A percentile compares a stretch with the other conserved stretches of the same genome.
These are phyloP conservation scores for Paramecium pentaurelia DNA, from an alignment of 73 alveolate species.

Conservation along the genomic window DNA sequence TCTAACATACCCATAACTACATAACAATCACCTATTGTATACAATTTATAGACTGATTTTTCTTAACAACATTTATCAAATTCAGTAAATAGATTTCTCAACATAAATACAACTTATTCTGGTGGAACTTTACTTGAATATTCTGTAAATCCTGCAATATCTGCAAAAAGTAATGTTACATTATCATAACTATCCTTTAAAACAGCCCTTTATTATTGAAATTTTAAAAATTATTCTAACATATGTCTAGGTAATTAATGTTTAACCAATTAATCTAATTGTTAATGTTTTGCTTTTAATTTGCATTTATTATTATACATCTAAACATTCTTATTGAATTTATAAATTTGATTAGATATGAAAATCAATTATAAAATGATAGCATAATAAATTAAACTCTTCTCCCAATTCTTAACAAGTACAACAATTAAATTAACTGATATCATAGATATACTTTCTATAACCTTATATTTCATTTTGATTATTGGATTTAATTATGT, in stretches of 20 bases:
- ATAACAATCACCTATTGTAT: constrained; percentile 55
- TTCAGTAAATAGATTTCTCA: constrained; percentile 46
- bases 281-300: not conserved
- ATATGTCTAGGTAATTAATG: constrained; percentile 3
- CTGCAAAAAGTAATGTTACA: constrained; percentile 44
- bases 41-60: constrained; percentile 18
- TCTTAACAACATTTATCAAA: constrained; percentile 44
- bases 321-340: not conserved
- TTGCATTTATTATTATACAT: not conserved
- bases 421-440: not conserved
- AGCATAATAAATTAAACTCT: constrained; percentile 22
- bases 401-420: not conserved
- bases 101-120: constrained; percentile 45
- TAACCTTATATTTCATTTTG: not conserved
- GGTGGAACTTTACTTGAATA: constrained; percentile 46
- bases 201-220: constrained; percentile 47
- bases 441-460: not conserved
- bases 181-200: constrained; percentile 29
- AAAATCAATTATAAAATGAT: not conserved
- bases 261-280: not conserved
- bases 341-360: not conserved
- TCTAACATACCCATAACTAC: constrained; percentile 54
- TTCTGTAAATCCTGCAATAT: constrained; percentile 53
- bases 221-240: not conserved
- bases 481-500: not conserved